Conservation (phyloP, 345 rosid species). For the Anacardium occidentale region DNA sequence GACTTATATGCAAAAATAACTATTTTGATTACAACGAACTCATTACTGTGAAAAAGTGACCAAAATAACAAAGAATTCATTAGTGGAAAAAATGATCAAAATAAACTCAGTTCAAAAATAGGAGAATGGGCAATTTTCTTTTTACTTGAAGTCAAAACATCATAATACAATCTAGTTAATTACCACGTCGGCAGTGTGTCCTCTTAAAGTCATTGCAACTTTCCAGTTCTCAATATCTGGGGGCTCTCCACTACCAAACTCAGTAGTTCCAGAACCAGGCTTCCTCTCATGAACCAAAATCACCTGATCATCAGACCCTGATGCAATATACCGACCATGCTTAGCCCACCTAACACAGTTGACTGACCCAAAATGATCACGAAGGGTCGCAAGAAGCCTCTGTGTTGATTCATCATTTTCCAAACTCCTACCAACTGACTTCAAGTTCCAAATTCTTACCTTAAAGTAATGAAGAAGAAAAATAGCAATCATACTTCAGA, state of each 20-base stretch:
- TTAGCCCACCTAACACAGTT: conserved; percentile 99
- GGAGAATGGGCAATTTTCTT: background rate
- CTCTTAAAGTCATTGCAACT: conserved; percentile 91
- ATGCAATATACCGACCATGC: conserved; percentile 83
- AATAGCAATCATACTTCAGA: too few relatives aligned
- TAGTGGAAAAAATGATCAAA: background rate
- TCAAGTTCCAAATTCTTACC: conserved; percentile 98
- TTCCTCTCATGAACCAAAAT: conserved; percentile 90
- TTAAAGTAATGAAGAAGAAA: conserved; percentile 24
- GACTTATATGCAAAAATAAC: background rate
- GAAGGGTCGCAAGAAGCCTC: conserved; percentile 92
- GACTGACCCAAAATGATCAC: conserved; percentile 99
- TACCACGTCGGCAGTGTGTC: conserved; percentile 99
- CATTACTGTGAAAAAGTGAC: background rate
- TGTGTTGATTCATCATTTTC: conserved; percentile 55
- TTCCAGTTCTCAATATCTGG: conserved; percentile 99
- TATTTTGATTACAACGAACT: conserved; percentile 4
- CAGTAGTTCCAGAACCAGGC: conserved; percentile 96
- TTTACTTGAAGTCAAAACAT: background rate
- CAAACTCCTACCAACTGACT: conserved; percentile 65
- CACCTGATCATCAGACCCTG: conserved; percentile 97
- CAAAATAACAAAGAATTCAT: conserved; percentile 1
- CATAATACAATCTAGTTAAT: conserved; percentile 28
- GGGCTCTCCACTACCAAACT: conserved; percentile 97
- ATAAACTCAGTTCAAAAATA: conserved; percentile 5